Percentiles rank a stretch among this genome's conserved stretches.
These are phyloP conservation scores for Melocanna baccifera DNA, from an alignment of 176 grass and related monocot species.

Conservation along the genomic window DNA sequence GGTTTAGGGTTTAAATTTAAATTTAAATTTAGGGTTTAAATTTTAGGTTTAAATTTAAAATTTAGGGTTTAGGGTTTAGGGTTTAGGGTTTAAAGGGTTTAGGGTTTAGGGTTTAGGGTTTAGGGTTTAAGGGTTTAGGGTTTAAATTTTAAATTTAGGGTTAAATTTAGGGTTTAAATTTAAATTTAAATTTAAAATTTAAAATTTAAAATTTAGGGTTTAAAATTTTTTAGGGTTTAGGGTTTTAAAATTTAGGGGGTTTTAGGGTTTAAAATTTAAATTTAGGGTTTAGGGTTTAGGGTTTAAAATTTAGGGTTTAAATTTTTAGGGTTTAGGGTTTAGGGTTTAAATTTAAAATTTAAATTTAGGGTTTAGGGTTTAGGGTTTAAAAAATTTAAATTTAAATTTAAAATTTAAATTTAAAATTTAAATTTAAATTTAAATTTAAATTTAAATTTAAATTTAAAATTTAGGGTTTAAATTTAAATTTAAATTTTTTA, in stretches of 20 bases:
- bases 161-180: neutral
- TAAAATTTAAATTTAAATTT: too few relatives aligned
- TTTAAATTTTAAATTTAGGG: neutral
- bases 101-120: neutral
- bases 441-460: neutral
- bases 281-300: neutral
- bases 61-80: neutral
- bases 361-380: neutral
- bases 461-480: too few relatives aligned
- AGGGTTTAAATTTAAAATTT: neutral
- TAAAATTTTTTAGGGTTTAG: neutral
- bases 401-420: too few relatives aligned
- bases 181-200: neutral
- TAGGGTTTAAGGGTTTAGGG: neutral
- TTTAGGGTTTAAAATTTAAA: neutral
- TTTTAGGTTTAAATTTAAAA: neutral
- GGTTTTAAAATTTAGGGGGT: neutral
- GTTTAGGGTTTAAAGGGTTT: neutral
- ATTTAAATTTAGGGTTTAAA: neutral
- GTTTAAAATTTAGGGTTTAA: neutral
- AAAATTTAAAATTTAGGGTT: neutral
- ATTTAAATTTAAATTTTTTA: neutral
- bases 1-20: too few relatives aligned
- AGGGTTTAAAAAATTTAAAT: neutral
- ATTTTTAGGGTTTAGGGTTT: neutral